Evolutionary conservation across 108 stramenopile species (phyloP).

Genomic region (Nitzschia inconspicua): DNA sequence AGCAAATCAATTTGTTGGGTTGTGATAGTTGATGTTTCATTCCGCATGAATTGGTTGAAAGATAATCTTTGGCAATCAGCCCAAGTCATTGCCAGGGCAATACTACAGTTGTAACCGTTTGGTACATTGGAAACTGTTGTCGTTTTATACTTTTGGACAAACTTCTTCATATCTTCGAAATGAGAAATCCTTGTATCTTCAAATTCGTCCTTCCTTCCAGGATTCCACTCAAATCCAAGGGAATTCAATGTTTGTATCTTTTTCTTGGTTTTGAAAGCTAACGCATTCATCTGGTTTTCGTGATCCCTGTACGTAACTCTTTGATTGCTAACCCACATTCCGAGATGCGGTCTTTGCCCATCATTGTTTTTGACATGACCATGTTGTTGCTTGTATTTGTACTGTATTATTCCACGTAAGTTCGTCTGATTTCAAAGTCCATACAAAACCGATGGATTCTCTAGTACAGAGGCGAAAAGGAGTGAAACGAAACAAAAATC

Average conservation of each 20-base stretch:
- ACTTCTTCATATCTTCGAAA: background rate
- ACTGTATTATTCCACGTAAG: no score
- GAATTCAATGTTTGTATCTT: conserved; percentile 1
- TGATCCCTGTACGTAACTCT: background rate
- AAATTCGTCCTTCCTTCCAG: no score
- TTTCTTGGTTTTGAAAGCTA: background rate
- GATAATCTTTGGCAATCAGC: conserved; percentile 2
- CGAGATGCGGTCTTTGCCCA: background rate
- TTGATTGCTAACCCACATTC: conserved; percentile 10
- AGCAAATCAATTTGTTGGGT: conserved; percentile 37
- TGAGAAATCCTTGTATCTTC: background rate
- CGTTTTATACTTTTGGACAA: background rate
- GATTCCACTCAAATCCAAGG: conserved; percentile 3
- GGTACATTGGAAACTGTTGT: conserved; percentile 1
- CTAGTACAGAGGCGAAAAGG: no score
- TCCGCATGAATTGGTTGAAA: background rate
- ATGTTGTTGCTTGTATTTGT: no score
- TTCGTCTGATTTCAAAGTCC: no score
- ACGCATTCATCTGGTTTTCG: conserved; percentile 1
- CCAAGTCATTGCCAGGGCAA: background rate
- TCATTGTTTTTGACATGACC: no score
- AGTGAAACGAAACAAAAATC: no score
- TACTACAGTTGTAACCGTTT: background rate
- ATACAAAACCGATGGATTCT: no score
- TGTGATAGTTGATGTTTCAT: conserved; percentile 25